Conservation (phyloP, 495 filamentous ascomycete species). For the Lasiosphaeris hirsuta region DNA sequence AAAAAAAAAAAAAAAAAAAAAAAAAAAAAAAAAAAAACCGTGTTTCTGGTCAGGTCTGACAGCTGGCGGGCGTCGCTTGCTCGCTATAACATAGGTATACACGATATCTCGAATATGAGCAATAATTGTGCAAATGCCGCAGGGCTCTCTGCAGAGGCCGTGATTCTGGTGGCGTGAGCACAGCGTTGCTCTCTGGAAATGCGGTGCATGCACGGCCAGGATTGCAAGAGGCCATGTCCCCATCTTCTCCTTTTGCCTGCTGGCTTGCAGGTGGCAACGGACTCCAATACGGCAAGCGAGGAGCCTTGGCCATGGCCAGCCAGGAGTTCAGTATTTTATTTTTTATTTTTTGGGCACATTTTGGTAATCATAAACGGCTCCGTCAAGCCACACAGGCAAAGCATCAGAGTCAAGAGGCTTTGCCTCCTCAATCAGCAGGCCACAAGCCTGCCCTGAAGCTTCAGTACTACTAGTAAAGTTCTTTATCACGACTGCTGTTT, state of each 20-base stretch:
- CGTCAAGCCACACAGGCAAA: constrained; percentile 1
- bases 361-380: not conserved
- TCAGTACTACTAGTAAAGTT: no score
- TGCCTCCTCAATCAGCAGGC: not conserved
- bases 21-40: no score
- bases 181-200: no score
- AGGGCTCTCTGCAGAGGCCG: no score
- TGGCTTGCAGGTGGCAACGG: constrained; percentile 13
- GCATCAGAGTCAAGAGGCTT: not conserved
- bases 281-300: not conserved
- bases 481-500: no score
- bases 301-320: constrained; percentile 4
- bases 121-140: no score
- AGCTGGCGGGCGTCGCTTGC: no score
- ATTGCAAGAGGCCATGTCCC: not conserved
- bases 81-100: no score
- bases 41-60: no score
- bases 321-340: constrained; percentile 1
- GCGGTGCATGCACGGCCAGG: not conserved
- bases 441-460: not conserved
- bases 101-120: no score
- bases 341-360: constrained; percentile 7
- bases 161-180: no score
- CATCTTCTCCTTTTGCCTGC: constrained; percentile 1
- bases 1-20: no score